Evolutionary conservation across 805 yeast genomes (phyloP), one percentile per base, ranked within the genome.

Genomic region (Clavispora asparagi): DNA sequence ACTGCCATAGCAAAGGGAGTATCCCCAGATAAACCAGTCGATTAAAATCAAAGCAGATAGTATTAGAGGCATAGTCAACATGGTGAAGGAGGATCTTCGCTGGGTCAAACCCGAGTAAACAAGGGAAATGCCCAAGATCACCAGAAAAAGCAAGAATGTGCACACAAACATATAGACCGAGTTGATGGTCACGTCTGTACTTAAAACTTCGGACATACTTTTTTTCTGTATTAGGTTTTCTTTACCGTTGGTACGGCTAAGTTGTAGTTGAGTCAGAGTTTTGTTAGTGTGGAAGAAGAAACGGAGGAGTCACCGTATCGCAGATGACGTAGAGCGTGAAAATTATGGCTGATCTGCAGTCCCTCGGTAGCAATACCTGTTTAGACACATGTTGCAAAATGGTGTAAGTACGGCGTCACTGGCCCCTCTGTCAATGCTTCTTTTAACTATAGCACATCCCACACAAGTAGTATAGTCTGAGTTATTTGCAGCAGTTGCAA

Each of bases 381-480:
- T 17, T 19, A 50, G 50, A 25, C 55, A 52, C 12, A 28, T 17
- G 14, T 33, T 29, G 33, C 55, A 52, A 19, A 36, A 37, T 2
- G 16, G 13, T 40, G 39, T 25, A 23, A 33, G 39, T 9, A 6
- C 13, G 7, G 19, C 31, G 5, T 29, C 19, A 9, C 26, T 19
- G 44, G 27, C 12, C 25, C 49, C 3, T 42, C 42, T 14, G 44
- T 41, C 37, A 17, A 16, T 33, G 25, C 25, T 9, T 48, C 86
- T 62, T 47, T 81, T 81, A 31, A 81, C 52, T 17, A 81, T 59
- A 0, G 83, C 75, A 61, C 89, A 83, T 1, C 78, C 81, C 7
- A 82, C 50, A 54, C 89, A 83, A 7, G 63, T 61, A 4, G 71
- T 57, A 56, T 65, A 81, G 38, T 62, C 54, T 1, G 54, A 41